Base-by-base conservation (phyloP, 805 yeast genomes). In the Spathaspora sp. region DNA sequence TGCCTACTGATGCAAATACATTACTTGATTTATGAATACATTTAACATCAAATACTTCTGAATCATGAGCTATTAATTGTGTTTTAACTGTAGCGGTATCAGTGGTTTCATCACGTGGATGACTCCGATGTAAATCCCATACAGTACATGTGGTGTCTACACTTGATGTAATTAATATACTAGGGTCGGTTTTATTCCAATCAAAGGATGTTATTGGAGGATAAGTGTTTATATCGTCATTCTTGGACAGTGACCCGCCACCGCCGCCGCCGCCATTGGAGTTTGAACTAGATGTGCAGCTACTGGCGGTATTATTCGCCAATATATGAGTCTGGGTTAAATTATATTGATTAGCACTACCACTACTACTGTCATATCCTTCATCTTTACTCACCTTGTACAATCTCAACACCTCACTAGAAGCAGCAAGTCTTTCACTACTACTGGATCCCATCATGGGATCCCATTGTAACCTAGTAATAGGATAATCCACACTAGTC, bases 101-200 rank as follows among this genome's bases (percentile, higher is more conserved):
- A 12, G 53, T 48, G 23, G 48, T 23, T 16, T 49, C 54, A 28
- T 55, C 57, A 11, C 46, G 20, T 32, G 47, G 35, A 46, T 52
- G 52, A 5, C 70, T 59, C 28, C 77, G 65, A 54, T 67, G 63
- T 31, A 91, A 67, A 68, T 94, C 98, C 98, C 99, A 94, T 3
- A 91, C 83, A 0, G 98, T 92, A 69, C 99, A 94, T 0, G 99
- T 94, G 0, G 99, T 94, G 69, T 94, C 99, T 10, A 93, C 89
- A 18, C 94, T 85, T 55, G 93, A 82, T 1, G 97, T 89, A 38
- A 94, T 86, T 18, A 91, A 79, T 40, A 83, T 67, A 47, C 81
- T 81, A 2, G 89, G 80, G 59, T 89, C 92, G 1, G 77, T 73
- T 38, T 76, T 70, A 70, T 88, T 90, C 97, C 99, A 94, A 69